phyloP scores from a whole-genome alignment of 306 rosid species.

The Castanospermum australe region DNA sequence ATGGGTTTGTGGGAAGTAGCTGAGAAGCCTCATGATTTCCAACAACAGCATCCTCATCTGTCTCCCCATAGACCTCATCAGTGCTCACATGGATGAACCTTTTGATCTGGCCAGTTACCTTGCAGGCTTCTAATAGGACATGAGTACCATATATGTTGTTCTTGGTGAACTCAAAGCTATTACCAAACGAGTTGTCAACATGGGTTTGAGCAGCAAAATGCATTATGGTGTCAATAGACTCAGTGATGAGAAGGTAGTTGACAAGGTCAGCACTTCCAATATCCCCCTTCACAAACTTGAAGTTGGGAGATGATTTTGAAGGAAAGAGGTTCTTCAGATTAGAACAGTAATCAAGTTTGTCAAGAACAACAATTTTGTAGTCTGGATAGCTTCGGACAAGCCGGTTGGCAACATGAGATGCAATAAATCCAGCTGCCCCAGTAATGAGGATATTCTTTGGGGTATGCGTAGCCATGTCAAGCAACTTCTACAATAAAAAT shows the following conservation, averaged over 20 bases:
- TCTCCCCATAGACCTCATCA: constrained; percentile 94
- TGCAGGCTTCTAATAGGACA: constrained; percentile 88
- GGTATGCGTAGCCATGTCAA: constrained; percentile 64
- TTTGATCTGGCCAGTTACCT: constrained; percentile 86
- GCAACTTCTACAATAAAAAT: constrained; percentile 35
- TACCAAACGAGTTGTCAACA: constrained; percentile 88
- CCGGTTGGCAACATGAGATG: constrained; percentile 92
- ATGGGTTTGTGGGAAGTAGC: constrained; percentile 89
- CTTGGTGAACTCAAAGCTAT: constrained; percentile 94
- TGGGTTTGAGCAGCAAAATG: constrained; percentile 98
- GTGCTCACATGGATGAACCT: constrained; percentile 96
- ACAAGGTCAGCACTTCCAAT: constrained; percentile 94
- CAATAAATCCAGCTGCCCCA: constrained; percentile 94
- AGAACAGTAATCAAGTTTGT: constrained; percentile 94
- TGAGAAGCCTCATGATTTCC: constrained; percentile 97
- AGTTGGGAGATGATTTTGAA: constrained; percentile 71
- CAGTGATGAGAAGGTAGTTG: constrained; percentile 82
- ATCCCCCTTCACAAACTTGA: constrained; percentile 94
- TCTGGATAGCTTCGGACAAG: constrained; percentile 72
- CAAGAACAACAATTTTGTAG: constrained; percentile 88
- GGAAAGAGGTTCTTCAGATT: constrained; percentile 81
- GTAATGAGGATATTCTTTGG: constrained; percentile 92
- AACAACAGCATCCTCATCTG: constrained; percentile 88
- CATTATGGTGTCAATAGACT: constrained; percentile 84
- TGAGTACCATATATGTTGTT: constrained; percentile 93